These are phyloP conservation scores for Hypomontagnella submonticulosa DNA, from an alignment of 495 filamentous ascomycete genomes.

Conservation along the genomic window DNA sequence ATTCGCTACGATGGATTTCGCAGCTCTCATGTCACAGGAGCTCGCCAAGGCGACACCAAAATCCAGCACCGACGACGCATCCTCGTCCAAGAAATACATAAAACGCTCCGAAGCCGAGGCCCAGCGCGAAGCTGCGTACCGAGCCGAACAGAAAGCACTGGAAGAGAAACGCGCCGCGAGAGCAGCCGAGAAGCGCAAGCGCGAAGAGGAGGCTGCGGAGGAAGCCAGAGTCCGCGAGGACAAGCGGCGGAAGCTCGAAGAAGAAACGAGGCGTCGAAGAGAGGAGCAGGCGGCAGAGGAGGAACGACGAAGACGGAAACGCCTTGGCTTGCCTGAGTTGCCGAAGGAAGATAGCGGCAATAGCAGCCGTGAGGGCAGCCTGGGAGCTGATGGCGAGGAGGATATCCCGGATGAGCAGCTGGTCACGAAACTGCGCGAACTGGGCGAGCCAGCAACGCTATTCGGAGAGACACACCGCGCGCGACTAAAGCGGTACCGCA, in stretches of 20 bases:
- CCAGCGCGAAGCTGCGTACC: constrained; percentile 81
- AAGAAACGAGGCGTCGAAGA: constrained; percentile 75
- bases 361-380: constrained; percentile 18
- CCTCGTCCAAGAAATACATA: constrained; percentile 77
- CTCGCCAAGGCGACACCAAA: constrained; percentile 77
- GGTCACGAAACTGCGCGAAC: constrained; percentile 68
- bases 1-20: constrained; percentile 84
- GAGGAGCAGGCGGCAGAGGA: constrained; percentile 76
- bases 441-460: constrained; percentile 76
- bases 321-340: constrained; percentile 76
- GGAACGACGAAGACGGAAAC: constrained; percentile 59
- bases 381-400: constrained; percentile 53
- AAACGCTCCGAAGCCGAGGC: constrained; percentile 89
- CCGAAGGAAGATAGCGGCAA: constrained; percentile 48
- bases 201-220: constrained; percentile 85
- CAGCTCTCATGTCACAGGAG: constrained; percentile 86
- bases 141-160: constrained; percentile 76
- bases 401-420: constrained; percentile 82
- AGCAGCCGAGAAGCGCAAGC: constrained; percentile 80
- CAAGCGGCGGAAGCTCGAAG: constrained; percentile 81
- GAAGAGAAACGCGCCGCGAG: constrained; percentile 74
- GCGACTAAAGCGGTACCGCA: constrained; percentile 74
- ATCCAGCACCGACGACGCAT: constrained; percentile 40
- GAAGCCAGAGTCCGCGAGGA: constrained; percentile 76
- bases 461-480: constrained; percentile 86